phyloP scores from a whole-genome alignment of 2,329 filamentous ascomycete genomes.

The Whalleya microplaca region DNA sequence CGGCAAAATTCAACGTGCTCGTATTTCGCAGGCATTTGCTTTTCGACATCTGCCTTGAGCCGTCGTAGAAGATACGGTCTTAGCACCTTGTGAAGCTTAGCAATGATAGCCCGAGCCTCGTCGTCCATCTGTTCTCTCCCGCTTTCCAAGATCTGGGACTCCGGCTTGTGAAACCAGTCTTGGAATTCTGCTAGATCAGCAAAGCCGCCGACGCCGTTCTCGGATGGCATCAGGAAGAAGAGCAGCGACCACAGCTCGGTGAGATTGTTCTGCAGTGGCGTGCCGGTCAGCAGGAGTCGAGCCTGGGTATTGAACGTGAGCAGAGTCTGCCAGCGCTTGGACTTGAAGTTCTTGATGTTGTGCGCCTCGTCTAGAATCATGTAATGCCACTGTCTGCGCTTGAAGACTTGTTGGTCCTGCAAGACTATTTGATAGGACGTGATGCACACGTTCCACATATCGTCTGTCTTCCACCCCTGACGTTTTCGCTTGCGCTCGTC shows the following conservation, averaged over 20 bases:
- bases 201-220: slow-evolving; percentile 85
- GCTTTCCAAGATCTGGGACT: slow-evolving; percentile 94
- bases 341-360: slow-evolving; percentile 99
- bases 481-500: slow-evolving; percentile 92
- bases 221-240: slow-evolving; percentile 94
- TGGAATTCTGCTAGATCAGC: slow-evolving; percentile 96
- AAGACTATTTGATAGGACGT: slow-evolving; percentile 97
- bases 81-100: slow-evolving; percentile 90
- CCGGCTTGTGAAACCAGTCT: slow-evolving; percentile 92
- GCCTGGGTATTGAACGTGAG: slow-evolving; percentile 91
- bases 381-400: slow-evolving; percentile 92
- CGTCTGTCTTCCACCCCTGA: slow-evolving; percentile 89
- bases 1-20: slow-evolving; percentile 97
- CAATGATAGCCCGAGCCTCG: slow-evolving; percentile 88
- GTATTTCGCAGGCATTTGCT: slow-evolving; percentile 98
- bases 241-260: slow-evolving; percentile 96
- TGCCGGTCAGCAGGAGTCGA: slow-evolving; percentile 87
- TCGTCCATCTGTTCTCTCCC: slow-evolving; percentile 93
- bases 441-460: slow-evolving; percentile 95
- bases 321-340: slow-evolving; percentile 93
- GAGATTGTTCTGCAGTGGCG: slow-evolving; percentile 94
- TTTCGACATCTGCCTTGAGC: slow-evolving; percentile 95
- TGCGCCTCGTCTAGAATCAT: slow-evolving; percentile 98
- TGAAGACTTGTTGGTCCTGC: slow-evolving; percentile 92
- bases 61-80: slow-evolving; percentile 89